Percentiles rank a stretch among this genome's conserved stretches.
Evolutionary conservation across 768 basidiomycete genomes (phyloP).

Genomic region (Holtermannia corniformis): DNA sequence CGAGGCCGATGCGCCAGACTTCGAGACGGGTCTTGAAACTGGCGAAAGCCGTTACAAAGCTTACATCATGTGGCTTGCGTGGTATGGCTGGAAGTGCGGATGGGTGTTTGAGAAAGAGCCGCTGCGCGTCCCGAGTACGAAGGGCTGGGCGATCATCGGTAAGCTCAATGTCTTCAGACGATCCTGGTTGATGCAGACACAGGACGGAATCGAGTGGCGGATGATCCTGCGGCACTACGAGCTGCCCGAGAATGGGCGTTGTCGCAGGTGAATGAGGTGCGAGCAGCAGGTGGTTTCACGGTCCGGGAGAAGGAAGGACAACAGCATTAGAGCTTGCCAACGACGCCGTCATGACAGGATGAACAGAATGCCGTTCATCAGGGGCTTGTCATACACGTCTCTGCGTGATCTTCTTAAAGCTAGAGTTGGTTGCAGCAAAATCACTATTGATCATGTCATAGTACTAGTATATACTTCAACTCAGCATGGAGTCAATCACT

Average conservation of each 20-base stretch:
- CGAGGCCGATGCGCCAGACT: slow-evolving; percentile 20
- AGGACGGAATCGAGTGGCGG: slow-evolving; percentile 39
- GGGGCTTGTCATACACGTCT: no score
- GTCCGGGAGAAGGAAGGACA: slow-evolving; percentile 41
- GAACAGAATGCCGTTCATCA: no score
- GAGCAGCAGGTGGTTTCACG: slow-evolving; percentile 58
- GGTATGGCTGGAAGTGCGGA: slow-evolving; percentile 60
- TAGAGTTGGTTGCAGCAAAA: no score
- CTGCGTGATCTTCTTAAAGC: no score
- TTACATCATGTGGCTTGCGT: slow-evolving; percentile 81
- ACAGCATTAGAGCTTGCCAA: slow-evolving; percentile 21
- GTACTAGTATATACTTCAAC: no score
- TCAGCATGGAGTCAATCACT: no score
- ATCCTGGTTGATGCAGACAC: slow-evolving; percentile 4
- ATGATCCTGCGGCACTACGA: slow-evolving; percentile 31
- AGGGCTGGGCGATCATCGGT: slow-evolving; percentile 90
- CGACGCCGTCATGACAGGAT: no score
- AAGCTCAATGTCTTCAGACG: slow-evolving; percentile 26
- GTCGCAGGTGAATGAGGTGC: slow-evolving; percentile 52
- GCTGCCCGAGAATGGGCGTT: slow-evolving; percentile 45
- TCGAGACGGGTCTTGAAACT: slow-evolving; percentile 42
- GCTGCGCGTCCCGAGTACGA: slow-evolving; percentile 81
- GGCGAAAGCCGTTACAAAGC: slow-evolving; percentile 61
- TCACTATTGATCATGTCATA: no score
- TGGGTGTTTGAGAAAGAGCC: slow-evolving; percentile 81